Evolutionary conservation across 2,329 filamentous ascomycete species (phyloP), one percentile per base, ranked within the genome.

Genomic region (Chrysosporium keratinophilum): DNA sequence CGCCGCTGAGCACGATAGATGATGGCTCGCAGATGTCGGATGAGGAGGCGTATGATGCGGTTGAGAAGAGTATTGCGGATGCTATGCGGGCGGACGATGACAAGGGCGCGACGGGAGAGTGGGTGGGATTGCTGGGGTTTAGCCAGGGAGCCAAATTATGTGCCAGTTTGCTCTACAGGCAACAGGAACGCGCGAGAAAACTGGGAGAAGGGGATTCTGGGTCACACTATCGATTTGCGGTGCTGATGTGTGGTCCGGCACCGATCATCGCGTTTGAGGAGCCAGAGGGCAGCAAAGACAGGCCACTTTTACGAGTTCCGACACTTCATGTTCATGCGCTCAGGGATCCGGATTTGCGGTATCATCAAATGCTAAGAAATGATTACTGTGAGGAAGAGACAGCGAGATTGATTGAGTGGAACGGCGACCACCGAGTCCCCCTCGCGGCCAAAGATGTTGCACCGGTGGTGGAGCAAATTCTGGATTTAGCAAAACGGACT

Each of bases 291-390:
- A 2, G 3, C 6, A 9, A 43, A 7, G 34, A 54, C n/a, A 34
- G 45, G 10, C 31, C 39, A 11, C 11, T 55, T 17, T 42, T 58
- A 31, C 51, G 50, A 28, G 60, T 81, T 45, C 82, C 82, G 31
- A 85, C 83, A 0, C 65, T 87, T 4, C 84, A 87, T 69, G 81
- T 87, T 1, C 83, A 87, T 68, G 84, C 84, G 0, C 59, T 81
- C 57, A 70, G 71, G 15, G 82, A 85, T 66, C 72, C 76, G 0
- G 81, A 81, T 0, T 62, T 88, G 20, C 69, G 78, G 55, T 67
- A 79, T 43, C 84, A 87, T 63, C 69, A 76, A 52, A 70, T 75
- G 63, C 62, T 84, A 59, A 63, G 81, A 49, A 66, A 78, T 7
- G 67, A 78, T 50, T 88, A 83, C 64, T 86, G 81, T 63, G 73